phyloP scores from a whole-genome alignment of 129 eudicot genomes.

The Centrapalus pauciflorus region DNA sequence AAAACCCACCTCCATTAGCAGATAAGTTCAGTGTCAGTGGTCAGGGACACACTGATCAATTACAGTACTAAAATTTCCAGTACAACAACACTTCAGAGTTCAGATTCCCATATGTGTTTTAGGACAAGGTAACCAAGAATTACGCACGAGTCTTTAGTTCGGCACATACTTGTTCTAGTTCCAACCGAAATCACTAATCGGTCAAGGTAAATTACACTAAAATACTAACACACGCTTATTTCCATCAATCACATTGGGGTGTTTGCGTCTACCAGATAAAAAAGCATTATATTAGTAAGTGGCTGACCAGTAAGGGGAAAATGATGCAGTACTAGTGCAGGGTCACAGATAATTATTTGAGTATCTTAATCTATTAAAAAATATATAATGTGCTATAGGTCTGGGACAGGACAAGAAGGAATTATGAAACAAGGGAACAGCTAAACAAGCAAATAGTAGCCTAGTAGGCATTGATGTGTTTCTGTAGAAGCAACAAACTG shows the following conservation, averaged over 20 bases:
- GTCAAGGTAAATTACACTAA: too few relatives aligned
- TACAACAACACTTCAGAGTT: too few relatives aligned
- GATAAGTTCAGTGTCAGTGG: too few relatives aligned
- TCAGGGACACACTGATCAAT: too few relatives aligned
- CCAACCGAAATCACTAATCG: too few relatives aligned
- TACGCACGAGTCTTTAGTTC: too few relatives aligned
- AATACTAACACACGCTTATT: too few relatives aligned
- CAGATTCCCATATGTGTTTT: too few relatives aligned
- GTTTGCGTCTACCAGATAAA: not conserved
- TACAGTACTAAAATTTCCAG: too few relatives aligned
- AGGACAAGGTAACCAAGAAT: too few relatives aligned
- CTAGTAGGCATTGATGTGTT: not conserved
- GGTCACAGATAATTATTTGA: not conserved
- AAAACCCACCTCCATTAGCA: too few relatives aligned
- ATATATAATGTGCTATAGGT: not conserved
- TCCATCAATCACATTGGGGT: not conserved
- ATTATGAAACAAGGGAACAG: not conserved
- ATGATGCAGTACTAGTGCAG: not conserved
- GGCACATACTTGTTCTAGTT: too few relatives aligned
- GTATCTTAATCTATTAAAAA: not conserved
- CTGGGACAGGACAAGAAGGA: not conserved
- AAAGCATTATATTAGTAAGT: not conserved
- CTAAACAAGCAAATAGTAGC: not conserved
- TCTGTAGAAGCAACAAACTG: not conserved
- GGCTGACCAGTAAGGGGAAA: not conserved